These are phyloP conservation scores for Isoetes taiwanensis DNA, from an alignment of 75 land plant species.

Conservation along the genomic window DNA sequence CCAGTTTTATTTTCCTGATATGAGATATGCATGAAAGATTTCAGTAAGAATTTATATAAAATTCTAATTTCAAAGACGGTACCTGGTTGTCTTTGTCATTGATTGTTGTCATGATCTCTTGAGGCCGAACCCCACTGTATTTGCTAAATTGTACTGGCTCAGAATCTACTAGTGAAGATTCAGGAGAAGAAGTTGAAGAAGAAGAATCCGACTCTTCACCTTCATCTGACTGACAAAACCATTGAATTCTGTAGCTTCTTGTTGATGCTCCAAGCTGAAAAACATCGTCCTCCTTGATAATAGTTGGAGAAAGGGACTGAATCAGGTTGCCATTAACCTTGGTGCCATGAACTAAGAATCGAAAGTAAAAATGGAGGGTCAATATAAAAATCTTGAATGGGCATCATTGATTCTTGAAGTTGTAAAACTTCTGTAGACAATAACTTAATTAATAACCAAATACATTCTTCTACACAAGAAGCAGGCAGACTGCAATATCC, in stretches of 20 bases:
- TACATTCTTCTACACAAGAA: neutral
- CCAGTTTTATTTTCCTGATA: neutral
- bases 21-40: too few species aligned
- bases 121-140: neutral
- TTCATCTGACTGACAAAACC: neutral
- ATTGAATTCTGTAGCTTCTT: slow-evolving; percentile 13
- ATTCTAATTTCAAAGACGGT: too few species aligned
- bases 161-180: too few species aligned
- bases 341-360: slow-evolving; percentile 19
- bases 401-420: too few species aligned
- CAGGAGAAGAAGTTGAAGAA: neutral
- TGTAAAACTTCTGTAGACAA: too few species aligned
- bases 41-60: too few species aligned
- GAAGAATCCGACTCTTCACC: slow-evolving; percentile 9
- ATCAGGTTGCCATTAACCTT: slow-evolving; percentile 10
- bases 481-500: too few species aligned
- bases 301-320: neutral
- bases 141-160: slow-evolving; percentile 3
- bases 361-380: neutral
- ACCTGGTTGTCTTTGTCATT: too few species aligned
- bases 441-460: too few species aligned
- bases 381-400: neutral
- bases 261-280: slow-evolving; percentile 22
- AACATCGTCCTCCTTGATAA: slow-evolving; percentile 7
- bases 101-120: too few species aligned